Conservation (phyloP, 1,284 basidiomycete genomes). For the Schizopora paradoxa region DNA sequence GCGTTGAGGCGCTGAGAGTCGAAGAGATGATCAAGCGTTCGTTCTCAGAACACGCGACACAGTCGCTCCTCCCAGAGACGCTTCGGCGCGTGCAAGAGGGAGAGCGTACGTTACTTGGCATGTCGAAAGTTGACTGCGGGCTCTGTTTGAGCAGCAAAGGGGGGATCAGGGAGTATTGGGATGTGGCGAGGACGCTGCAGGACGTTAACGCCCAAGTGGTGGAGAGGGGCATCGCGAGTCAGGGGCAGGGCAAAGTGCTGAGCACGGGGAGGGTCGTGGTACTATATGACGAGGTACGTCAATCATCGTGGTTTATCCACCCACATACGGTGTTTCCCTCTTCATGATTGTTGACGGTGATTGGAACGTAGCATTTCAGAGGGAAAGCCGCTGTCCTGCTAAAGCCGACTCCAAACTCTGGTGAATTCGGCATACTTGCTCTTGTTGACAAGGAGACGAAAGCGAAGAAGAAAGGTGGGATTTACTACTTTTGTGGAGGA, state of each 20-base stretch:
- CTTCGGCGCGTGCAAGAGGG: constrained; percentile 84
- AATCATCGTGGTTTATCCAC: not conserved
- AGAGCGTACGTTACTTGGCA: constrained; percentile 20
- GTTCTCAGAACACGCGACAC: constrained; percentile 97
- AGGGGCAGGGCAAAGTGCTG: constrained; percentile 68
- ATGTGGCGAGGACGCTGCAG: too few species aligned
- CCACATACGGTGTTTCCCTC: not conserved
- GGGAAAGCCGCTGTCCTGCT: constrained; percentile 75
- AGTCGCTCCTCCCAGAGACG: constrained; percentile 88
- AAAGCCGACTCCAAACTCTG: constrained; percentile 59
- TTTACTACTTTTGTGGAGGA: not conserved
- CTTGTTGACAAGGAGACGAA: constrained; percentile 68
- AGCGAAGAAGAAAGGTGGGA: constrained; percentile 47
- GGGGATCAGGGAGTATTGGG: too few species aligned
- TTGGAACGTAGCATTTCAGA: constrained; percentile 64
- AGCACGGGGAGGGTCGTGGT: constrained; percentile 77
- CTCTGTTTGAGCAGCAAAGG: too few species aligned
- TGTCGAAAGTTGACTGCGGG: constrained; percentile 68
- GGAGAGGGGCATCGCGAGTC: constrained; percentile 55
- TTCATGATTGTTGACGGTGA: not conserved
- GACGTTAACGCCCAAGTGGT: constrained; percentile 64
- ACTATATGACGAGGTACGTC: constrained; percentile 73
- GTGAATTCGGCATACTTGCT: constrained; percentile 71
- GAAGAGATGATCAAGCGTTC: constrained; percentile 99
- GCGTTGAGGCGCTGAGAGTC: constrained; percentile 93